A percentile compares a stretch with the other conserved stretches of the same genome.
Evolutionary conservation across 1,139 yeast species (phyloP).

Genomic region (Candida tunisiensis): DNA sequence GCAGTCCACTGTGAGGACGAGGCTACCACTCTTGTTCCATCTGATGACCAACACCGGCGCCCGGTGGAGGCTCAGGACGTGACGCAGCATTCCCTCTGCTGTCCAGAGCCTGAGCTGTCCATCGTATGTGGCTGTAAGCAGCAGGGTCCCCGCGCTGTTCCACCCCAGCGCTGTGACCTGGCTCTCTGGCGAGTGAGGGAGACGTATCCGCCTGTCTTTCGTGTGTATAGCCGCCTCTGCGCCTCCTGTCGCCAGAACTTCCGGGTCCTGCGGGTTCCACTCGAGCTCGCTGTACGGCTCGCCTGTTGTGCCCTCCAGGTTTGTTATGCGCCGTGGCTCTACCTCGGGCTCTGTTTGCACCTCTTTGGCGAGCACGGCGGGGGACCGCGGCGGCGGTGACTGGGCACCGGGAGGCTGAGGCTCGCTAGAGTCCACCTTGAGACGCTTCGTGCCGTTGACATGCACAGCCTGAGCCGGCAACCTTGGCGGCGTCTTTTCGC

Average conservation of each 20-base stretch:
- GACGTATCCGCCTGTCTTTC: too few species aligned
- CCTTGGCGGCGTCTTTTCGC: too few species aligned
- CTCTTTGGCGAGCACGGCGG: not conserved
- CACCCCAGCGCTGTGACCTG: conserved; percentile 15
- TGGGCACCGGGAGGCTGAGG: not conserved
- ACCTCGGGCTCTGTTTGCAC: not conserved
- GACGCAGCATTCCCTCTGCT: conserved; percentile 26
- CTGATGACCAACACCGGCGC: conserved; percentile 32
- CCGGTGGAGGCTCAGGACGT: conserved; percentile 37
- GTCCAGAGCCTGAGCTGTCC: conserved; percentile 19
- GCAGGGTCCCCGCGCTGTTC: conserved; percentile 12
- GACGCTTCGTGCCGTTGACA: too few species aligned
- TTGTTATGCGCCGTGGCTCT: not conserved
- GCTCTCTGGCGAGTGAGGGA: conserved; percentile 8
- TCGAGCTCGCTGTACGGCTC: conserved; percentile 2
- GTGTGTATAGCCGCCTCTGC: conserved; percentile 1
- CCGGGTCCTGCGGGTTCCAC: not conserved
- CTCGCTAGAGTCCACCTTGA: not conserved
- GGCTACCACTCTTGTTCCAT: conserved; percentile 32
- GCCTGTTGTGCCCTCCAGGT: not conserved
- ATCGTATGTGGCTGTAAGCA: conserved; percentile 17
- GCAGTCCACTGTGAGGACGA: conserved; percentile 25
- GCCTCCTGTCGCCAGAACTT: not conserved
- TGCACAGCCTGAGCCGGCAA: too few species aligned
- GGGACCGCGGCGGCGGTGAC: not conserved